Evolutionary conservation across 192 early-diverging fungal genomes (phyloP), one percentile per base, ranked within the genome.

Genomic region (Glomus cerebriforme): DNA sequence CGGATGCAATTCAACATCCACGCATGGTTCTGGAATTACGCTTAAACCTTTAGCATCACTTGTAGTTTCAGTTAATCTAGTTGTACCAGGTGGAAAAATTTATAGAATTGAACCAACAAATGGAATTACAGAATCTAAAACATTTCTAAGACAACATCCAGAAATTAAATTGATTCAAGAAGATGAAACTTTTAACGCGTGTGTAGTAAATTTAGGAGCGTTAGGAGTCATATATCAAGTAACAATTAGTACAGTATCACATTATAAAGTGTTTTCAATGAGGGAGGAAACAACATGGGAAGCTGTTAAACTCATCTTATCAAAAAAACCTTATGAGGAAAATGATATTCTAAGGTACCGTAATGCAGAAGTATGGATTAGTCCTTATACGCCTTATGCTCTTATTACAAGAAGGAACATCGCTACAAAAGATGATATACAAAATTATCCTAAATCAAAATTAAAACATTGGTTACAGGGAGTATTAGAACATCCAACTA

Each of bases 51-150:
- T 70, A 15, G 27, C 29, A 5, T n/a, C 37, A 10, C 26, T 27
- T 27, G n/a, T 70, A 47, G 39, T 45, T 12, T 9, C 68, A 0
- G 68, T 70, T n/a, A 19, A 26, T 12, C 13, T 70, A 9, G 39
- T 70, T 22, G 68, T 45, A 34, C 68, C 68, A 4, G 68, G 68
- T 15, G 68, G 37, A 2, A 70, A n/a, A 70, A 9, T 70, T 45
- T 70, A 70, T 70, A 22, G 37, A 45, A 19, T 70, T 10, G 68
- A 70, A 70, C 68, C 39, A 29, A 27, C 68, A 24, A 27, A 70
- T 12, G 68, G 68, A 70, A 49, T 70, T 10, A 70, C 68, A 9
- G 68, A 70, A 47, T 8, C 68, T 26, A 26, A 15, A 19, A 12
- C 3, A 70, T 70, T 70, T 70, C 2, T 1, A 24, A 4, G 8